phyloP scores from a whole-genome alignment of 139 green algal genomes.

The Chlorella sorokiniana region DNA sequence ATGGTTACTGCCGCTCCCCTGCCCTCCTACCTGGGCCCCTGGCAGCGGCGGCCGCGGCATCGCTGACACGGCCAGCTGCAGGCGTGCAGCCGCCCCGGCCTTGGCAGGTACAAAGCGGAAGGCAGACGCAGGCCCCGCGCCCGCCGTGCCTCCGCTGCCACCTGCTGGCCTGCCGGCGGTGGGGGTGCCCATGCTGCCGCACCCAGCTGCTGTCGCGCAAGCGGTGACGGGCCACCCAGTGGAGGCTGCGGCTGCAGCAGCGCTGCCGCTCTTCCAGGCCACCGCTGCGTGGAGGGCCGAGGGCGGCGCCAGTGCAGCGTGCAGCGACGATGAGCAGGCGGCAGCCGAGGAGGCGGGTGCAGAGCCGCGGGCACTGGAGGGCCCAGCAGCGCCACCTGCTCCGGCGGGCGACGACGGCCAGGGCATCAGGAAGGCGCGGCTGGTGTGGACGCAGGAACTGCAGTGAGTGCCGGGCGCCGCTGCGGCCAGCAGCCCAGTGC shows the following conservation, averaged over 20 bases:
- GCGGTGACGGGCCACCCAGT: background rate
- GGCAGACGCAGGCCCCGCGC: background rate
- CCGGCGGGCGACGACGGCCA: background rate
- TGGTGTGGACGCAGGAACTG: slow-evolving; percentile 81
- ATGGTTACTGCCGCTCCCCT: too few species aligned
- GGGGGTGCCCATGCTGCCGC: slow-evolving; percentile 13
- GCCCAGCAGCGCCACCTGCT: background rate
- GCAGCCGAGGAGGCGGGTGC: background rate
- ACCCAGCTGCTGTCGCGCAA: background rate
- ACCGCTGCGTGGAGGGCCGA: background rate
- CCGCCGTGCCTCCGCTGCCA: background rate
- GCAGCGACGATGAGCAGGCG: background rate
- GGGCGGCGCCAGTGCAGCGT: too few species aligned
- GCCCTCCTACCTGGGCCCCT: too few species aligned
- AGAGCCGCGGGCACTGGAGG: background rate
- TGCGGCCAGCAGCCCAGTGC: too few species aligned
- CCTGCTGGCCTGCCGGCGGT: background rate
- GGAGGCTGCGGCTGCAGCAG: background rate
- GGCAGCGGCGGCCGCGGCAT: too few species aligned
- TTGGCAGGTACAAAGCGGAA: background rate
- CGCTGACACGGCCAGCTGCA: background rate
- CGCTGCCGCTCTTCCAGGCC: slow-evolving; percentile 3
- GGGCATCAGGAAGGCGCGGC: slow-evolving; percentile 45
- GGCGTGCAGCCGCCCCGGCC: background rate
- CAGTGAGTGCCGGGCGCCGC: slow-evolving; percentile 56